These are phyloP conservation scores for Euphorbia schlechtendalii DNA, from an alignment of 441 rosid genomes.

Conservation along the genomic window DNA sequence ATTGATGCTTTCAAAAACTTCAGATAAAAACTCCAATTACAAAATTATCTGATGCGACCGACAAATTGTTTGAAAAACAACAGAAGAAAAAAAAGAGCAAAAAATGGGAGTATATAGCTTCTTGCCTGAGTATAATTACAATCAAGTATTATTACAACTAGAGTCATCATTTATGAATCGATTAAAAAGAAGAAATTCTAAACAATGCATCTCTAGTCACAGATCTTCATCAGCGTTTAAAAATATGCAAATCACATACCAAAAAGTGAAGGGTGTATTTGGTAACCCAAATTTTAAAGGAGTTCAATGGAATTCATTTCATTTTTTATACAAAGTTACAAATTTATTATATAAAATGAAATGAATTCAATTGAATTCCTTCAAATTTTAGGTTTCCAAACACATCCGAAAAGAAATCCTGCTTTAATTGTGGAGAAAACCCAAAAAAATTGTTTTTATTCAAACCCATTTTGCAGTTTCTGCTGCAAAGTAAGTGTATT, in stretches of 20 bases:
- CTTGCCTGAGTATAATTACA: not conserved
- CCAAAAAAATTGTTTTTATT: no score
- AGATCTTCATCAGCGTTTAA: not conserved
- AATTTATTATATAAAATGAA: no score
- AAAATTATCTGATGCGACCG: not conserved
- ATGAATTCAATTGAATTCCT: no score
- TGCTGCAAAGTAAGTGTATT: conserved; percentile 6
- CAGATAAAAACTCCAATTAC: not conserved
- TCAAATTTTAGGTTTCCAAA: no score
- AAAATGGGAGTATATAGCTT: not conserved
- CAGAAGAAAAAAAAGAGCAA: not conserved
- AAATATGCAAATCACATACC: no score
- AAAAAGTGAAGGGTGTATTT: no score
- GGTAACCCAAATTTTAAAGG: no score
- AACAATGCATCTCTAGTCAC: not conserved
- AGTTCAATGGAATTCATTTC: no score
- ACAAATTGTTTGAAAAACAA: not conserved
- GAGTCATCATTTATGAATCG: not conserved
- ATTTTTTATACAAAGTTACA: no score
- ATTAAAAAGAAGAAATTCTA: not conserved
- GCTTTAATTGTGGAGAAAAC: conserved; percentile 9
- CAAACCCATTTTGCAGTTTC: conserved; percentile 4
- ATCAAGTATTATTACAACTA: not conserved
- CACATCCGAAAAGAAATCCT: conserved; percentile 5
- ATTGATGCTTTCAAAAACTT: not conserved